phyloP scores from a whole-genome alignment of 2,329 filamentous ascomycete species.

The Penicillium sp. region DNA sequence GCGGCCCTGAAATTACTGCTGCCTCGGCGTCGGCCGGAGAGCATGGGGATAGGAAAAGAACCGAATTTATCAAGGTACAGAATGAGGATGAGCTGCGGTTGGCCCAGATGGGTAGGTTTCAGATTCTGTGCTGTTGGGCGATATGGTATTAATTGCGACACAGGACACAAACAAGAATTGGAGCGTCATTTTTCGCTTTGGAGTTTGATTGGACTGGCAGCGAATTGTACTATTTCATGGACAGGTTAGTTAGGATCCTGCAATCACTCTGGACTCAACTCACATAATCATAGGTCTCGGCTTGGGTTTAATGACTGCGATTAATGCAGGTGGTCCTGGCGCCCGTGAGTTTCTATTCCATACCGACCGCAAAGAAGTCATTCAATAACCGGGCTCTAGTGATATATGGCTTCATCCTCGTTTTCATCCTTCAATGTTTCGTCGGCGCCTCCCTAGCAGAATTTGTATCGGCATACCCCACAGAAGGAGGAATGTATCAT shows the following conservation, averaged over 20 bases:
- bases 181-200: slow-evolving; percentile 50
- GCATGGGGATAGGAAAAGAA: neutral
- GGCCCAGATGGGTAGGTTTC: slow-evolving; percentile 46
- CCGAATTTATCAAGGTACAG: slow-evolving; percentile 20
- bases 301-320: slow-evolving; percentile 47
- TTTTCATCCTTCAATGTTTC: slow-evolving; percentile 49
- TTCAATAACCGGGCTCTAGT: slow-evolving; percentile 28
- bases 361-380: neutral
- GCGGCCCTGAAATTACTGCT: neutral
- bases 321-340: slow-evolving; percentile 50
- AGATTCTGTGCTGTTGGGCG: neutral
- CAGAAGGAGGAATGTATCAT: slow-evolving; percentile 52
- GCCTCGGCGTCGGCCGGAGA: neutral
- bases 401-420: slow-evolving; percentile 53
- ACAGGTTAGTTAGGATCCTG: slow-evolving; percentile 32
- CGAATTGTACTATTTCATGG: slow-evolving; percentile 53
- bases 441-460: slow-evolving; percentile 48
- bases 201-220: slow-evolving; percentile 50
- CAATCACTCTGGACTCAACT: neutral
- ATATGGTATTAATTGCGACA: neutral
- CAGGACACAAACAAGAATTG: slow-evolving; percentile 51
- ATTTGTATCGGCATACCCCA: slow-evolving; percentile 51
- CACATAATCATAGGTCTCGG: slow-evolving; percentile 34
- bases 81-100: slow-evolving; percentile 44
- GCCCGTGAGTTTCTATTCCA: slow-evolving; percentile 28